Percentiles rank a stretch among this genome's conserved stretches.
These are phyloP conservation scores for Alternaria postmessia DNA, from an alignment of 2,329 filamentous ascomycete genomes.

Conservation along the genomic window DNA sequence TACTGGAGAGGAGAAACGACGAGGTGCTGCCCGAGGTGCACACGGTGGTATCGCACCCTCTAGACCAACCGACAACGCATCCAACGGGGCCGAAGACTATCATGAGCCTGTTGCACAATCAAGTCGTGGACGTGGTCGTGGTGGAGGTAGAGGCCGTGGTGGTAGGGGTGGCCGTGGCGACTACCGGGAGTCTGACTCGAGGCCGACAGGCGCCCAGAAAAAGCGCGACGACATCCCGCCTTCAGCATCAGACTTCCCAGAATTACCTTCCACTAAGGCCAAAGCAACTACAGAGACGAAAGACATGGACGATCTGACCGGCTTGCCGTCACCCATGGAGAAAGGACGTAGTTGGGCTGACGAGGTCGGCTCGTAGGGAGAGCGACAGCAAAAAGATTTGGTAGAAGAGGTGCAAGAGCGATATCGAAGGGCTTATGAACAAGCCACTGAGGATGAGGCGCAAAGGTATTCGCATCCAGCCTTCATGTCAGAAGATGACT, in stretches of 20 bases:
- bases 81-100: constrained; percentile 22
- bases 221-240: constrained; percentile 42
- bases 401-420: background rate
- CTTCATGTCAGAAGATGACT: constrained; percentile 7
- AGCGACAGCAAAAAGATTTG: constrained; percentile 11
- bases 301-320: constrained; percentile 39
- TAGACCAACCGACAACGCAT: constrained; percentile 34
- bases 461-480: background rate
- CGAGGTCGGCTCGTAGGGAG: constrained; percentile 48
- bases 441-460: background rate
- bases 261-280: constrained; percentile 46
- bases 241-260: constrained; percentile 56
- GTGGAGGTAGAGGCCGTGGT: constrained; percentile 47
- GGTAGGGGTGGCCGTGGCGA: constrained; percentile 44
- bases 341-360: constrained; percentile 56
- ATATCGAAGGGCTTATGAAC: background rate
- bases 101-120: constrained; percentile 30
- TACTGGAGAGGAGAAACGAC: constrained; percentile 51
- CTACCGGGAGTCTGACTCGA: constrained; percentile 20
- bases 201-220: constrained; percentile 13
- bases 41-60: constrained; percentile 58
- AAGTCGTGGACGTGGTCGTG: constrained; percentile 41
- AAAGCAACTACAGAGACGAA: constrained; percentile 31
- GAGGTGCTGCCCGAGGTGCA: constrained; percentile 59
- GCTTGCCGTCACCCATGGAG: constrained; percentile 38